phyloP scores from a whole-genome alignment of 768 basidiomycete genomes.

The Suillus subaureus region DNA sequence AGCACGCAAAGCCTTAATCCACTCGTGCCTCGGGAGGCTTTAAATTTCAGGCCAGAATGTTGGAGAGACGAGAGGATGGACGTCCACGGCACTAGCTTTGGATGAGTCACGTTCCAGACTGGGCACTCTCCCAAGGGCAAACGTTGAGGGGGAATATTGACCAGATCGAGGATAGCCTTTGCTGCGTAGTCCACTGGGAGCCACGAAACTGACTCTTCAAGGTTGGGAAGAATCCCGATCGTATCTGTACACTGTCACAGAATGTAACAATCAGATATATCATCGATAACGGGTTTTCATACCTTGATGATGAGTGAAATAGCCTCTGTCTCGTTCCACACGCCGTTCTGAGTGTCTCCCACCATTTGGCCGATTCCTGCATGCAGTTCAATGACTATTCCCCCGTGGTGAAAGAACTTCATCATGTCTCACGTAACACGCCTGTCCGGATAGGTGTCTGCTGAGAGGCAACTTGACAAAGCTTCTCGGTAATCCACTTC shows the following conservation, averaged over 20 bases:
- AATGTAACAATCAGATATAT: conserved; percentile 18
- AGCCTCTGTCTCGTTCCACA: conserved; percentile 56
- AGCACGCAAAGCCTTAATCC: conserved; percentile 25
- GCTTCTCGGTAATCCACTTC: conserved; percentile 59
- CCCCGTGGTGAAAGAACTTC: neutral
- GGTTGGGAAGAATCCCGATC: conserved; percentile 36
- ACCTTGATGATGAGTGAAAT: conserved; percentile 35
- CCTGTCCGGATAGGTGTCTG: conserved; percentile 23
- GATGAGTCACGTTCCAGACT: conserved; percentile 27
- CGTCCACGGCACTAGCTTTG: conserved; percentile 33
- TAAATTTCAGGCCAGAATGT: conserved; percentile 36
- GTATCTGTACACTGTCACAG: conserved; percentile 42
- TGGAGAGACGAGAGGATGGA: conserved; percentile 42
- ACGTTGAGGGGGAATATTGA: conserved; percentile 16
- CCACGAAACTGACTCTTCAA: conserved; percentile 43
- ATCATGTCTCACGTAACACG: conserved; percentile 24
- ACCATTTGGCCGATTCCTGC: conserved; percentile 59
- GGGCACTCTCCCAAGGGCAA: conserved; percentile 15
- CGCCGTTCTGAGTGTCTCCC: conserved; percentile 48
- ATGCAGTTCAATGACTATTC: conserved; percentile 32
- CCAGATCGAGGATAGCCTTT: conserved; percentile 47
- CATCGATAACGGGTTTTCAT: neutral
- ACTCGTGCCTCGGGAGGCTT: conserved; percentile 22
- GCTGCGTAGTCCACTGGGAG: conserved; percentile 57
- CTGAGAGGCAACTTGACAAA: conserved; percentile 45